Conservation (phyloP, 345 rosid species). For the Murraya paniculata region DNA sequence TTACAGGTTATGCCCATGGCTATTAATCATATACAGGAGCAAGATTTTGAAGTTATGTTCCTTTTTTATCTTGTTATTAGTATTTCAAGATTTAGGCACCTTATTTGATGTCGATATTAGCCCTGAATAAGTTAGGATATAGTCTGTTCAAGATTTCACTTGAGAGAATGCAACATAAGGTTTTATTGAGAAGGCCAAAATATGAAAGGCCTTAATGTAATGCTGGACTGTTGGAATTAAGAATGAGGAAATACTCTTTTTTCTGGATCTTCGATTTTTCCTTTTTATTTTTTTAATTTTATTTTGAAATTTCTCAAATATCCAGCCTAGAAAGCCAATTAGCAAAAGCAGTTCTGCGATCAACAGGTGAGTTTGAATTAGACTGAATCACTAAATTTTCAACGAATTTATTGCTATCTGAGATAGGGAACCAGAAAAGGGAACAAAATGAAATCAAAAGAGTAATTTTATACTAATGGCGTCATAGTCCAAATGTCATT, state of each 20-base stretch:
- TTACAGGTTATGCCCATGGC: constrained; percentile 39
- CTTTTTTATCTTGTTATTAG: constrained; percentile 8
- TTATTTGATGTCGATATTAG: constrained; percentile 16
- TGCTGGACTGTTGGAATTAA: constrained; percentile 4
- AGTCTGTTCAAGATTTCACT: constrained; percentile 8
- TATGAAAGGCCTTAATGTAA: constrained; percentile 6
- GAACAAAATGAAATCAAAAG: not conserved
- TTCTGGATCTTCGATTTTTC: not conserved
- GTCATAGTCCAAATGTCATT: not conserved
- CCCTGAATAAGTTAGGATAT: constrained; percentile 8
- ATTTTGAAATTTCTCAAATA: too few species aligned
- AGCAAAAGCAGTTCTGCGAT: too few species aligned
- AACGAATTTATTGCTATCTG: not conserved
- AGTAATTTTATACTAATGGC: not conserved
- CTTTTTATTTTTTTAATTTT: too few species aligned
- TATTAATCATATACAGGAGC: constrained; percentile 30
- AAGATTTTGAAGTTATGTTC: constrained; percentile 18
- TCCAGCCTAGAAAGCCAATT: too few species aligned
- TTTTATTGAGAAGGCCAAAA: constrained; percentile 9
- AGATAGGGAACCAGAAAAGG: not conserved
- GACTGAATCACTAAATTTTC: not conserved
- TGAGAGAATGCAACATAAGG: constrained; percentile 12
- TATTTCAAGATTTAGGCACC: constrained; percentile 15
- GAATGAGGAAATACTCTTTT: constrained; percentile 15
- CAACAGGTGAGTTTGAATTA: too few species aligned